Evolutionary conservation across 2,329 filamentous ascomycete species (phyloP).

Genomic region (Trichoderma sp.): DNA sequence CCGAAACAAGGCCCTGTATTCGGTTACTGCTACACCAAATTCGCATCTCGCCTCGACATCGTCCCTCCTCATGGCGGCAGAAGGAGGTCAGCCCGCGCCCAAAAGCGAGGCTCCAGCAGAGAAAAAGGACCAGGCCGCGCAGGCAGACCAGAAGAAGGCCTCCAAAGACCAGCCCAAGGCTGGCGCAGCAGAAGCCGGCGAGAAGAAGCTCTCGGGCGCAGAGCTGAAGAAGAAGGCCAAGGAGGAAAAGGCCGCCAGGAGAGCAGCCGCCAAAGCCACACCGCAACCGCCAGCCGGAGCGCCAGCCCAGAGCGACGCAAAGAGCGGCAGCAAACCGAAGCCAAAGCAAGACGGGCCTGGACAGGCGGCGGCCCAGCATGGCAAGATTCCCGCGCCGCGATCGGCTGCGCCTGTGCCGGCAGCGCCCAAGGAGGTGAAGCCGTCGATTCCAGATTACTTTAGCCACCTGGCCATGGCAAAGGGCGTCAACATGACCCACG

Average conservation of each 20-base stretch:
- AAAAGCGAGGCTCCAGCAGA: constrained; percentile 32
- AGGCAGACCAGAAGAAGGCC: constrained; percentile 14
- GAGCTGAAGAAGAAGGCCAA: constrained; percentile 88
- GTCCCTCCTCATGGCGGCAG: constrained; percentile 36
- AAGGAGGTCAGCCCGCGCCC: constrained; percentile 37
- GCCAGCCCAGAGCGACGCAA: constrained; percentile 43
- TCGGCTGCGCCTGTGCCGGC: constrained; percentile 38
- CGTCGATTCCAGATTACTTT: constrained; percentile 71
- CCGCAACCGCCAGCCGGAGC: constrained; percentile 43
- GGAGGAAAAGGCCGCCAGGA: constrained; percentile 85
- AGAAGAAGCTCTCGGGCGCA: constrained; percentile 67
- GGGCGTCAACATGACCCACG: constrained; percentile 54
- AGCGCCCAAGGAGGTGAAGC: constrained; percentile 54
- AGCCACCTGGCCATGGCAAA: constrained; percentile 75
- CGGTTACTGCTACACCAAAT: background rate
- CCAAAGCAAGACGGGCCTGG: constrained; percentile 47
- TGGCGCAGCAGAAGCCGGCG: constrained; percentile 31
- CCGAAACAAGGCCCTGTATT: background rate
- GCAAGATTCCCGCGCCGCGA: constrained; percentile 40
- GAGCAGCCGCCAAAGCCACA: constrained; percentile 68
- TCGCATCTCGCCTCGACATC: background rate
- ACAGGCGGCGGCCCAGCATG: constrained; percentile 34
- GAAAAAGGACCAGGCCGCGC: constrained; percentile 27
- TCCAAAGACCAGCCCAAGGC: constrained; percentile 23
- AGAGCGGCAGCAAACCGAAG: constrained; percentile 52